Base-by-base conservation (phyloP, 441 rosid species). In the Flueggea neowawraea region DNA sequence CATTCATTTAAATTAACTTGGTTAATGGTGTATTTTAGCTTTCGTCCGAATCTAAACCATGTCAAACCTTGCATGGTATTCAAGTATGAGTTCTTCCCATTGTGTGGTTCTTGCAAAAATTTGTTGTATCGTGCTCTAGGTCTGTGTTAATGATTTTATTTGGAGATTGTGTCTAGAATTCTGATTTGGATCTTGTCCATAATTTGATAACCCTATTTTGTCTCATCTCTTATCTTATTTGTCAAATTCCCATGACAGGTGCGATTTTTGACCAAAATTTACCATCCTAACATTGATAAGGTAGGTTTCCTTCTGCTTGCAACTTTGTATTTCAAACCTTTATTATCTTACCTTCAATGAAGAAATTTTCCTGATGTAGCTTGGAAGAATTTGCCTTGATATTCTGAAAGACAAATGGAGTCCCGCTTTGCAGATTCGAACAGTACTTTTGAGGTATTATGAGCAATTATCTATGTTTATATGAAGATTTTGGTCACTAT, bases 401-500 rank as follows among this genome's bases (percentile, higher is more conserved):
- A 95, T 95, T 70, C 80, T 95, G 87, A 95, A 95, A 74, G 99
- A 95, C 78, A 95, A 95, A 65, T 95, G 99, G 99, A 95, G 99
- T 72, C 99, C 99, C 51, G 99, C 99, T 54, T 93, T 95, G 31
- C 99, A 95, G 76, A 95, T 95, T 60, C 75, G 99, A 53, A 95
- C 99, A 54, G 99, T 95, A 45, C 96, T 95, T 78, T 75, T 95
- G 83, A 95, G 99, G 99, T 95, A 79, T 55, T 45, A 63, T 52
- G 45, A 33, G 32, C 54, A 22, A 33, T 50, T 28, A 31, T 41
- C 6, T 52, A 8, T 14, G n/a, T 31, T 14, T 15, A 3, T 55
- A 10, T 3, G 22, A 31, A 3, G 7, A 36, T 36, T 36, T 5
- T 36, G 41, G 41, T 36, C 41, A 36, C 41, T 8, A 36, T 36